phyloP scores from a whole-genome alignment of 2,329 filamentous ascomycete genomes.

The Paecilomyces sp. region DNA sequence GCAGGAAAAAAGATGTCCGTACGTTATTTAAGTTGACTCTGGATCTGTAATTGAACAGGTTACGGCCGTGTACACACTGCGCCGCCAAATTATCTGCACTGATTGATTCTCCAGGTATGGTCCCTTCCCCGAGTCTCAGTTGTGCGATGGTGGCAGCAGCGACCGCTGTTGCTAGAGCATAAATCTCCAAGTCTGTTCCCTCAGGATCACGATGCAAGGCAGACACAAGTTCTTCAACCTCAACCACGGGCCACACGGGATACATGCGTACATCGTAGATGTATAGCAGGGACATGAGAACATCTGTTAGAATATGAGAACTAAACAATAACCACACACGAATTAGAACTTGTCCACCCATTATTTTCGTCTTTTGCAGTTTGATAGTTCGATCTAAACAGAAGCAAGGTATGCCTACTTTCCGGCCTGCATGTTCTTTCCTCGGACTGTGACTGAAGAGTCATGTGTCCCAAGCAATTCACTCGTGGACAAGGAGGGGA shows the following conservation, averaged over 20 bases:
- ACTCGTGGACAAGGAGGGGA: background rate
- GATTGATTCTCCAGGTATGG: conserved; percentile 15
- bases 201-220: conserved; percentile 26
- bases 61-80: conserved; percentile 28
- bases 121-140: conserved; percentile 32
- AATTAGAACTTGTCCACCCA: background rate
- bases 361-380: background rate
- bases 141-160: conserved; percentile 45
- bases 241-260: conserved; percentile 47
- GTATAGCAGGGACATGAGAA: conserved; percentile 29
- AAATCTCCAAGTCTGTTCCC: conserved; percentile 19
- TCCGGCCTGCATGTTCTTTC: background rate
- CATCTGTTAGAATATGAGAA: conserved; percentile 9
- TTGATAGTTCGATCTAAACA: background rate
- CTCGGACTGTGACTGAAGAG: conserved; percentile 8
- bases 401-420: background rate
- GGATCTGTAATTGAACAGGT: conserved; percentile 19
- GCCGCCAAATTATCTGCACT: conserved; percentile 27
- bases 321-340: background rate
- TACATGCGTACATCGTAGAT: conserved; percentile 46
- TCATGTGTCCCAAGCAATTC: background rate
- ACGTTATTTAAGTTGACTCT: conserved; percentile 34
- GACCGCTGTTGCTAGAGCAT: conserved; percentile 40
- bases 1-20: conserved; percentile 45
- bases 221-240: conserved; percentile 29